Percentiles rank a stretch among this genome's conserved stretches.
These are phyloP conservation scores for Rhinocladiella mackenziei DNA, from an alignment of 2,329 filamentous ascomycete genomes.

Conservation along the genomic window DNA sequence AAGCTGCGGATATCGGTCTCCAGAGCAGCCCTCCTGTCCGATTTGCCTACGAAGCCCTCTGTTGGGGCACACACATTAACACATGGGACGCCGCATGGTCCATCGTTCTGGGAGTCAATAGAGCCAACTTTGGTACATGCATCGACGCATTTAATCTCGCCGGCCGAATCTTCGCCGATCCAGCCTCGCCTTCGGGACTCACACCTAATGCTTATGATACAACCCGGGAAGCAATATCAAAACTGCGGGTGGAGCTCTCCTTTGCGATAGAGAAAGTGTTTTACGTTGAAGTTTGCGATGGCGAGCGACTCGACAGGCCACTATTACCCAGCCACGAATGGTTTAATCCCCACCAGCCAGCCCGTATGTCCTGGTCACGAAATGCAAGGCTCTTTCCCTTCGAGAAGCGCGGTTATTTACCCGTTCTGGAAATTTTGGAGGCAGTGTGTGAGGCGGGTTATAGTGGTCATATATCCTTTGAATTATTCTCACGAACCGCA, in stretches of 20 bases:
- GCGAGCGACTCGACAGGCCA: slow-evolving; percentile 58
- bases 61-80: slow-evolving; percentile 66
- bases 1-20: slow-evolving; percentile 59
- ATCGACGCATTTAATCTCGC: slow-evolving; percentile 77
- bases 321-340: slow-evolving; percentile 56
- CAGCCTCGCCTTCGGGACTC: slow-evolving; percentile 50
- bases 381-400: slow-evolving; percentile 70
- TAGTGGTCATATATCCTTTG: slow-evolving; percentile 34
- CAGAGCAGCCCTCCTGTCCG: slow-evolving; percentile 51
- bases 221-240: slow-evolving; percentile 52
- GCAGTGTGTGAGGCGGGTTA: slow-evolving; percentile 62
- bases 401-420: slow-evolving; percentile 62
- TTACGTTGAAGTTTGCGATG: slow-evolving; percentile 74
- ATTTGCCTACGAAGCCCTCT: slow-evolving; percentile 70
- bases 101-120: slow-evolving; percentile 60
- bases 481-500: slow-evolving; percentile 28
- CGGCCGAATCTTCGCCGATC: slow-evolving; percentile 67
- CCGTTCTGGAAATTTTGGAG: slow-evolving; percentile 57
- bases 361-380: slow-evolving; percentile 73
- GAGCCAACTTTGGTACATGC: slow-evolving; percentile 70
- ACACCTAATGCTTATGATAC: slow-evolving; percentile 53
- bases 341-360: slow-evolving; percentile 55
- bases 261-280: slow-evolving; percentile 58
- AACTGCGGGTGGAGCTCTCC: slow-evolving; percentile 45
- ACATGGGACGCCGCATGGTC: slow-evolving; percentile 71